phyloP scores from a whole-genome alignment of 768 basidiomycete species.

The Porphyrellus cyaneotinctus region DNA sequence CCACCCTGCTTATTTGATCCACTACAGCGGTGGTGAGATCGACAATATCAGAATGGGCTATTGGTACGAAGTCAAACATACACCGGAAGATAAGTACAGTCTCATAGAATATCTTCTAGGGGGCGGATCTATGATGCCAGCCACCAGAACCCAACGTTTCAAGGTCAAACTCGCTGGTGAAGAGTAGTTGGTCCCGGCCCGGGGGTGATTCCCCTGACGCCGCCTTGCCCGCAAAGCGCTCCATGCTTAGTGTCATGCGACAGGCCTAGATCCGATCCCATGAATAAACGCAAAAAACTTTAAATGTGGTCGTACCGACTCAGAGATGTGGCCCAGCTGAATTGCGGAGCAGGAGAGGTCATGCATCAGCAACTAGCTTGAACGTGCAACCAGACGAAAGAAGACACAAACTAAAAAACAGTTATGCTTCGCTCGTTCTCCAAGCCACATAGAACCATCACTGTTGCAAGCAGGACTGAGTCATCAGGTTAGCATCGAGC shows the following conservation, averaged over 20 bases:
- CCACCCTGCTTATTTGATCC: too few relatives aligned
- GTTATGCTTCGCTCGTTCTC: background rate
- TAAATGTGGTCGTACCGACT: slow-evolving; percentile 1
- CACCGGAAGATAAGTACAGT: background rate
- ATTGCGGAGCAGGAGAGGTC: background rate
- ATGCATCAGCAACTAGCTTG: slow-evolving; percentile 5
- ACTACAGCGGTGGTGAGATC: too few relatives aligned
- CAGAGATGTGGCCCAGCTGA: slow-evolving; percentile 14
- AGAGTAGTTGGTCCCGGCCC: background rate
- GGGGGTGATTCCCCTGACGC: background rate
- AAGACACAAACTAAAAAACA: slow-evolving; percentile 4
- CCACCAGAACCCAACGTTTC: background rate
- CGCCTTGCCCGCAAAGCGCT: slow-evolving; percentile 12
- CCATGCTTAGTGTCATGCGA: slow-evolving; percentile 18
- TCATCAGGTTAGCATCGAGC: background rate
- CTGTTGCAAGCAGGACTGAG: slow-evolving; percentile 1
- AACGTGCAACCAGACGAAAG: background rate
- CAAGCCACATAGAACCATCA: background rate
- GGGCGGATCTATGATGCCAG: background rate
- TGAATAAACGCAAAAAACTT: background rate
- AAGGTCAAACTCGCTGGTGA: slow-evolving; percentile 12
- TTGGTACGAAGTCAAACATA: background rate
- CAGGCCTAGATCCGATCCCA: slow-evolving; percentile 14
- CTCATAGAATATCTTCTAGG: background rate
- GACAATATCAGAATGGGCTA: too few relatives aligned